phyloP scores from a whole-genome alignment of 345 rosid genomes.

The Hibiscus syriacus region DNA sequence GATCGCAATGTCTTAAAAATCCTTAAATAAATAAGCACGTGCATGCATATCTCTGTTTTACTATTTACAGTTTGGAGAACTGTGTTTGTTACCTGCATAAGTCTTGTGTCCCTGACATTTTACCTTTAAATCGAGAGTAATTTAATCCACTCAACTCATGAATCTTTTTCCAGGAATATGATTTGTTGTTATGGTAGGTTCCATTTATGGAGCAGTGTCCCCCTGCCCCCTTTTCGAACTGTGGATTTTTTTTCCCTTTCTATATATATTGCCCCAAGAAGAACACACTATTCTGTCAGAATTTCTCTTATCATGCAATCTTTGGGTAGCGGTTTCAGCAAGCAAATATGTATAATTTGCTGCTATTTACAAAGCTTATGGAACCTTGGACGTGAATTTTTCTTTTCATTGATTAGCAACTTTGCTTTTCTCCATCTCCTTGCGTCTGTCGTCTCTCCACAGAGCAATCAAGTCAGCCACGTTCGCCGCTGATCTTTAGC shows the following conservation, averaged over 20 bases:
- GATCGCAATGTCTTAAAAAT: background rate
- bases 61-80: background rate
- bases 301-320: background rate
- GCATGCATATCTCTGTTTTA: background rate
- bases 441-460: too few relatives aligned
- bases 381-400: background rate
- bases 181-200: background rate
- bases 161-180: background rate
- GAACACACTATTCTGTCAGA: background rate
- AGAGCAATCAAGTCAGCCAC: too few relatives aligned
- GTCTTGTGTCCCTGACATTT: background rate
- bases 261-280: background rate
- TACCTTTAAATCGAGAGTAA: background rate
- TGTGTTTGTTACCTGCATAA: background rate
- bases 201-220: background rate
- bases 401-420: background rate
- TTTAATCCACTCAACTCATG: background rate
- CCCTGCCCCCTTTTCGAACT: background rate
- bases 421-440: too few relatives aligned
- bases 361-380: background rate
- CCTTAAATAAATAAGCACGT: background rate
- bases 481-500: too few relatives aligned
- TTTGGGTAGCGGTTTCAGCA: background rate
- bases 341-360: conserved; percentile 2
- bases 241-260: background rate